These are phyloP conservation scores for Termitomyces sp. DNA, from an alignment of 768 basidiomycete genomes.

Conservation along the genomic window DNA sequence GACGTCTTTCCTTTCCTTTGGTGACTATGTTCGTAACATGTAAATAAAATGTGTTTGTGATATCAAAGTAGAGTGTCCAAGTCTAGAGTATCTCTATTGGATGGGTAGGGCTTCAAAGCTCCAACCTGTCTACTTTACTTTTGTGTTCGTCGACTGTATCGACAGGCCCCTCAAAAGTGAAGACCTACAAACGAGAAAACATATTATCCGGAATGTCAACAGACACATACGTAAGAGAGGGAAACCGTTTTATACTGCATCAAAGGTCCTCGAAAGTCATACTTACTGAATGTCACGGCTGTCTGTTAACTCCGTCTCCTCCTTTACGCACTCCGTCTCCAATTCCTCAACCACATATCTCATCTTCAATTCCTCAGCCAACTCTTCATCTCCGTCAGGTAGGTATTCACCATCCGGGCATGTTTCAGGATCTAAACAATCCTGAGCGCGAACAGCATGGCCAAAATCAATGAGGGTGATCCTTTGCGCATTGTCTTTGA, in stretches of 20 bases:
- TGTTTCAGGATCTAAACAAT: background rate
- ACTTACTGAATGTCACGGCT: too few relatives aligned
- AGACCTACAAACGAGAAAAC: background rate
- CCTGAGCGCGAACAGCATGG: background rate
- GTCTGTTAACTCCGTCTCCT: too few relatives aligned
- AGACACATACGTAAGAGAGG: too few relatives aligned
- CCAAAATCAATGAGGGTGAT: background rate
- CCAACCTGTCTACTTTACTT: too few relatives aligned
- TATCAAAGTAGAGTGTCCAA: background rate
- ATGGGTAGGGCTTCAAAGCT: too few relatives aligned
- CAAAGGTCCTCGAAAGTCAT: too few relatives aligned
- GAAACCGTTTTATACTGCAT: too few relatives aligned
- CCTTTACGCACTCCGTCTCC: too few relatives aligned
- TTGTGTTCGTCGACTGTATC: too few relatives aligned
- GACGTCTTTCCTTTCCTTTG: background rate
- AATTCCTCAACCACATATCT: too few relatives aligned
- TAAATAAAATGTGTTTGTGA: background rate
- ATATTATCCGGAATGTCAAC: background rate
- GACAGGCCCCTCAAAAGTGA: background rate
- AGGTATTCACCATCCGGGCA: background rate
- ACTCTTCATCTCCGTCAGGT: background rate
- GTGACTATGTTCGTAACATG: background rate
- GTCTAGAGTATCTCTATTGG: background rate
- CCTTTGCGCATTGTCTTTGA: background rate
- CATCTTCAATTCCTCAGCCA: too few relatives aligned